phyloP scores from a whole-genome alignment of 345 rosid species.

The Acer campestre region DNA sequence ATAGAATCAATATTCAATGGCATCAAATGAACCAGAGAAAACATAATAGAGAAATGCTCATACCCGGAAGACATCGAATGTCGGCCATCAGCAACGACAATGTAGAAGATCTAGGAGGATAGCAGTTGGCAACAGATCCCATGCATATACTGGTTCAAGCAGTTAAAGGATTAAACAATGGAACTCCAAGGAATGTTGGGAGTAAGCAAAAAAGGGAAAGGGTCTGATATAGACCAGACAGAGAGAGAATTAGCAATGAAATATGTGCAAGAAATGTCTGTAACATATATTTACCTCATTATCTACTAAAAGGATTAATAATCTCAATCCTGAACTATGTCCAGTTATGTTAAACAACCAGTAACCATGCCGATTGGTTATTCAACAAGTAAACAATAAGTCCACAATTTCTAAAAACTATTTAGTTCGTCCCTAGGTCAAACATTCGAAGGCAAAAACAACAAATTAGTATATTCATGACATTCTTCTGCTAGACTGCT shows the following conservation, averaged over 20 bases:
- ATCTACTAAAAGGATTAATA: background rate
- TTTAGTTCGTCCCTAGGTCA: background rate
- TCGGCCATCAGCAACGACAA: constrained; percentile 85
- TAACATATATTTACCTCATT: background rate
- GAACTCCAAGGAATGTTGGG: constrained; percentile 9
- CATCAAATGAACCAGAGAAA: constrained; percentile 24
- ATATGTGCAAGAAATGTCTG: constrained; percentile 2
- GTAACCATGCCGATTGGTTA: background rate
- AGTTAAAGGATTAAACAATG: constrained; percentile 20
- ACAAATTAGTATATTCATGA: background rate
- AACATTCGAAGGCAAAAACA: background rate
- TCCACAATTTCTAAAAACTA: background rate
- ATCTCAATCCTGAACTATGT: background rate
- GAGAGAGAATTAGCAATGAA: background rate
- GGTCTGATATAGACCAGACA: background rate
- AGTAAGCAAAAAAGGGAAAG: constrained; percentile 12
- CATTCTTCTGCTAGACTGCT: background rate
- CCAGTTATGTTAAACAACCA: background rate
- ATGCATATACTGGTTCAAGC: constrained; percentile 66
- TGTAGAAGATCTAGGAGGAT: constrained; percentile 59
- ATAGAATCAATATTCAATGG: constrained; percentile 21
- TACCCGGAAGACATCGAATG: constrained; percentile 95
- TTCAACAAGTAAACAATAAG: constrained; percentile 4
- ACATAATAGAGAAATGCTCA: constrained; percentile 30
- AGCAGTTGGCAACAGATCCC: constrained; percentile 81